Base-by-base conservation (phyloP, 2,329 filamentous ascomycete species). In the Apiospora arundinis region DNA sequence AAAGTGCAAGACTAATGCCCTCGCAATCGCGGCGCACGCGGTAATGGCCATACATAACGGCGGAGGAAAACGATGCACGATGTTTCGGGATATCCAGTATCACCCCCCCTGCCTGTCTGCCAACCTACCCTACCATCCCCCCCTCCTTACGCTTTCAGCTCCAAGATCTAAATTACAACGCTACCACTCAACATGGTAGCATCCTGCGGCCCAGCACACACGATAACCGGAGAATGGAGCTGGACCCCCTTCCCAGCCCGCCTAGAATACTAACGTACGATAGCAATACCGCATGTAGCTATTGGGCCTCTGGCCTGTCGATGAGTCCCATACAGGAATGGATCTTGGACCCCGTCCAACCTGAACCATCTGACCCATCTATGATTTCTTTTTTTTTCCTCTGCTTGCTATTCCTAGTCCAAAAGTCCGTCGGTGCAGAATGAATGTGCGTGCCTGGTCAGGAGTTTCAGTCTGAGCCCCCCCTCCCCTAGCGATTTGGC, bases 301-400 rank as follows among this genome's bases (percentile, higher is more conserved):
- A 16, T 6, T 23, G 21, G 46, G 7, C 49, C 25, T 18, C 28
- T 37, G 18, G 52, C 48, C 48, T 40, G 32, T 21, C 40, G 4
- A 37, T 7, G 12, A 40, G 16, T 40, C 5, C 56, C 56, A 18
- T 63, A 40, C 56, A 6, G 18, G 32, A 63, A 40, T 63, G 56
- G 56, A 63, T 63, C 28, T 63, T 37, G 52, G 52, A 37, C 52
- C 52, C 52, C 52, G 52, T 60, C 32, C 52, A 60, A 60, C 25
- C 16, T 60, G 25, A 21, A 60, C 32, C 52, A 37, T 60, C 32
- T 37, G 52, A 60, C 52, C 56, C 56, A 21, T 63, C n/a, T 23
- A 40, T 63, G 28, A 40, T 63, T 40, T 40, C 56, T 63, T 63
- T 63, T 40, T 63, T 16, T n/a, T 11, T 40, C 4, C 37, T 14